Base-by-base conservation (phyloP, 371 early-diverging fungal species). In the Gilbertella persicaria region DNA sequence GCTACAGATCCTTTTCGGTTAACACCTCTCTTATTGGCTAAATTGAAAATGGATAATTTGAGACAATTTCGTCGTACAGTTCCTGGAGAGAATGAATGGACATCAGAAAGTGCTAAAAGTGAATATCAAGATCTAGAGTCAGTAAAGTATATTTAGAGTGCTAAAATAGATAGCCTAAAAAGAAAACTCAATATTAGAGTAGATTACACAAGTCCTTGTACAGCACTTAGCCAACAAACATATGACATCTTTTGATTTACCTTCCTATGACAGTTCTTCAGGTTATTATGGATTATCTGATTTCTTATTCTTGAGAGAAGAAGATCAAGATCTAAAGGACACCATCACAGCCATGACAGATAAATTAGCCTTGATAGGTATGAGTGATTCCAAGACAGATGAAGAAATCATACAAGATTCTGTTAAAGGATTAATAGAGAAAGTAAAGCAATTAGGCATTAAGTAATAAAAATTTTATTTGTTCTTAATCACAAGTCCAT, bases 1-100 rank as follows among this genome's bases (percentile, higher is more conserved):
- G 66, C 74, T 10, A 69, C 78, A 25, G 74, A 71, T 45, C 70
- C 78, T 0, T 78, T 78, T 58, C 67, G 74, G 25, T 41, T 78
- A 12, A 71, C 78, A 46, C 78, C 78, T 9, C 50, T 78, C 5
- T 38, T 78, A 16, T 57, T 78, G 8, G 78, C 78, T 24, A 78
- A 73, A 38, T 39, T 71, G 3, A 75, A 75, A 44, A 16, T 75
- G 40, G 72, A 75, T 59, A 75, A 75, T 42, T 66, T 75, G 23
- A 68, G 71, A 46, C 60, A 55, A 43, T 44, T 51, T 5, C 69
- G 58, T 29, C 48, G 50, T 20, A 35, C 29, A 20, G 60, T 55
- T 33, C 36, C 43, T 23, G 50, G 28, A 35, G 16, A 8, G 38
- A n/a, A 19, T 19, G 50, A 45, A 47, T 55, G 54, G 38, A 29